Base-by-base conservation (phyloP, 768 basidiomycete species). In the Daedaleopsis nitida region DNA sequence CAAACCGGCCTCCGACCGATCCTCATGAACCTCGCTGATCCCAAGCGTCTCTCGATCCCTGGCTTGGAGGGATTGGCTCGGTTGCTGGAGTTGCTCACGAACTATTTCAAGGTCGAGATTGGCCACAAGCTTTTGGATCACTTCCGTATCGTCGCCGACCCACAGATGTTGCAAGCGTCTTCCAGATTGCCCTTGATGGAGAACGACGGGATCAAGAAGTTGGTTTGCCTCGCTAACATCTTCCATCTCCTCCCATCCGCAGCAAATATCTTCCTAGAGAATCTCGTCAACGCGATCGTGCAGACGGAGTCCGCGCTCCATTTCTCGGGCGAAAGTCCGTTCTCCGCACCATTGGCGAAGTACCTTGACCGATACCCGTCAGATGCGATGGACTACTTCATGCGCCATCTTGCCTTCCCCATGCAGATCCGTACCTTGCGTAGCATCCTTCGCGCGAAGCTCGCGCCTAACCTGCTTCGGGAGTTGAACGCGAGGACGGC, bases 71-170 rank as follows among this genome's bases (percentile, higher is more conserved):
- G 97, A 3, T 80, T 99, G 23, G 96, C 96, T 13, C 88, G 96
- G 13, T 83, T 99, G 52, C 80, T 99, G 52, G 94, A 97, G 73
- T 83, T 99, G 8, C 77, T 99, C 57, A 97, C 95, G 42, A 98
- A 98, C 73, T 98, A 99, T 76, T 99, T 99, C 86, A 98, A 98
- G 74, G 96, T 99, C 17, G 97, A 99, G 77, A 98, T 99, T 61
- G 97, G 97, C 0, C 86, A 92, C 73, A 99, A 99, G 75, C 85
- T 99, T 8, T 80, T 99, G 21, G 97, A 98, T 68, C 97, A 99
- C 72, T 98, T 96, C 77, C 88, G 89, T 45, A 86, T 90, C 39
- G 89, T 99, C 21, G 92, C 96, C 24, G 94, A 96, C 69, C 89
- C 93, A 14, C 87, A 88, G 65, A 88, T 92, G 79, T 81, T 98